A percentile compares a stretch with the other conserved stretches of the same genome.
phyloP scores from a whole-genome alignment of 495 filamentous ascomycete genomes.

The Cercophora scortea region DNA sequence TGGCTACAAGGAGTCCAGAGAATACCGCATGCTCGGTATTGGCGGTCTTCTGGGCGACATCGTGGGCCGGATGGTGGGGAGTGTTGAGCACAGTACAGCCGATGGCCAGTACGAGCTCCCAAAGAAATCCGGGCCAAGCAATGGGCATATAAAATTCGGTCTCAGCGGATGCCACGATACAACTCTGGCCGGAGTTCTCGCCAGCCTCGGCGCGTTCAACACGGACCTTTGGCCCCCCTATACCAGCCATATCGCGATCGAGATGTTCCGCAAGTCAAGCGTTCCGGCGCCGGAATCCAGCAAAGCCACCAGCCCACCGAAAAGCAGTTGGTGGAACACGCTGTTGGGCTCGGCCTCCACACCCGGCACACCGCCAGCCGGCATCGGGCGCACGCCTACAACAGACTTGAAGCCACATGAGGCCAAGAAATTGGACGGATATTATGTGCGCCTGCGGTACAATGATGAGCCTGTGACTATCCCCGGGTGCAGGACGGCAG shows the following conservation, averaged over 20 bases:
- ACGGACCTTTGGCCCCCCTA: slow-evolving; percentile 78
- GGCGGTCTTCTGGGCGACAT: slow-evolving; percentile 79
- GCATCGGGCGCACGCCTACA: slow-evolving; percentile 45
- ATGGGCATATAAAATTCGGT: slow-evolving; percentile 46
- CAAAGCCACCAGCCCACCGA: slow-evolving; percentile 3
- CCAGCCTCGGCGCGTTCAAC: slow-evolving; percentile 72
- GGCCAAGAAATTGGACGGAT: slow-evolving; percentile 49
- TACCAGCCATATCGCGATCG: slow-evolving; percentile 83
- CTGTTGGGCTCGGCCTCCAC: slow-evolving; percentile 28
- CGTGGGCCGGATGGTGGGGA: slow-evolving; percentile 73
- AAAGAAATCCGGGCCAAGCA: slow-evolving; percentile 49
- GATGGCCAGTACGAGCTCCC: slow-evolving; percentile 29
- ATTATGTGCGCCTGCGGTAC: slow-evolving; percentile 92
- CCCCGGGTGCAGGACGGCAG: slow-evolving; percentile 67
- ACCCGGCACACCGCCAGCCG: slow-evolving; percentile 17
- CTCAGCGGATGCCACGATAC: slow-evolving; percentile 93
- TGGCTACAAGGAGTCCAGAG: slow-evolving; percentile 72
- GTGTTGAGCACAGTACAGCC: slow-evolving; percentile 39
- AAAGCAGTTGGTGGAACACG: slow-evolving; percentile 37
- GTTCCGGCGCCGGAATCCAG: not conserved
- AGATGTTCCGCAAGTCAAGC: slow-evolving; percentile 62
- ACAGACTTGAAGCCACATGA: slow-evolving; percentile 42
- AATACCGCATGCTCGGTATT: slow-evolving; percentile 83
- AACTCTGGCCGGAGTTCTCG: slow-evolving; percentile 71
- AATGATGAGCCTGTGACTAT: slow-evolving; percentile 77